Evolutionary conservation across 352 stramenopile genomes (phyloP).

Genomic region (Phytophthora hybrid): DNA sequence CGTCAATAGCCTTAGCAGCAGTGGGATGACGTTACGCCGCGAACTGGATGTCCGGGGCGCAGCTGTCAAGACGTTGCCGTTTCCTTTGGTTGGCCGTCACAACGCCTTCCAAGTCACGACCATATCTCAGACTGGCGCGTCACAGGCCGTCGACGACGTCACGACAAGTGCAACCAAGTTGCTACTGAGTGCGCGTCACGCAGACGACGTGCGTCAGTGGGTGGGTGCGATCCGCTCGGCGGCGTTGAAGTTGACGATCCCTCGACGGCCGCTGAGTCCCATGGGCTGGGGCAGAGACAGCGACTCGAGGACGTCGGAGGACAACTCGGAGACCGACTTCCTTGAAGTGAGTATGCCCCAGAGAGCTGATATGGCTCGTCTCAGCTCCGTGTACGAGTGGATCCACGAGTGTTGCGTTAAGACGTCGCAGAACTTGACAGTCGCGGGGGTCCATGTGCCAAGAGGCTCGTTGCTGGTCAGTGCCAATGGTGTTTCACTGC

Average conservation of each 20-base stretch:
- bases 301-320: constrained; percentile 5
- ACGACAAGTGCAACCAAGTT: constrained; percentile 29
- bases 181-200: constrained; percentile 57
- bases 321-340: constrained; percentile 38
- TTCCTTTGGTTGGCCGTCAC: constrained; percentile 53
- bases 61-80: constrained; percentile 53
- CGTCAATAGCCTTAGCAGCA: constrained; percentile 12
- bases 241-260: constrained; percentile 27
- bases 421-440: constrained; percentile 49
- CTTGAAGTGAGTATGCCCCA: constrained; percentile 43
- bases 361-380: constrained; percentile 45
- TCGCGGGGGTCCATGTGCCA: constrained; percentile 42
- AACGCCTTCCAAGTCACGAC: constrained; percentile 68
- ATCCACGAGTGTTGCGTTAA: constrained; percentile 60
- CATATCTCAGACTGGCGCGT: constrained; percentile 15
- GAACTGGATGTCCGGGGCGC: constrained; percentile 52
- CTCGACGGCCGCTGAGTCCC: constrained; percentile 9
- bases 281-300: constrained; percentile 28
- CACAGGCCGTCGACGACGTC: not conserved
- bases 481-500: constrained; percentile 65
- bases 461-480: constrained; percentile 70
- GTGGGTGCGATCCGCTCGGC: constrained; percentile 40
- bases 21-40: constrained; percentile 58
- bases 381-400: constrained; percentile 66
- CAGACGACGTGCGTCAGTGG: constrained; percentile 59